phyloP scores from a whole-genome alignment of 495 filamentous ascomycete genomes.

The Aspergillus funiculosus region DNA sequence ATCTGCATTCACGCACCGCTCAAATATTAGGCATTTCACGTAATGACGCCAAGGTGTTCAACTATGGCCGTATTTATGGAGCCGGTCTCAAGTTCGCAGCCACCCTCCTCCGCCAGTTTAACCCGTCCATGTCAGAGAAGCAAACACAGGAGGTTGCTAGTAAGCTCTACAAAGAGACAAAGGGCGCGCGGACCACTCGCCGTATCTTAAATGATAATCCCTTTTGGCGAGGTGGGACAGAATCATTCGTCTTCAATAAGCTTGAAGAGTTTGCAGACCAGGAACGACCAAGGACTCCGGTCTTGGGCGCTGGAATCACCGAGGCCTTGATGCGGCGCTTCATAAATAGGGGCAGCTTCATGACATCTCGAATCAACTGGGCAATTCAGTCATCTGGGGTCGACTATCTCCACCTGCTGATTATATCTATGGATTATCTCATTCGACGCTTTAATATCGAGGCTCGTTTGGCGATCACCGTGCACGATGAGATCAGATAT shows the following conservation, averaged over 20 bases:
- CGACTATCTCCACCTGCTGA: conserved; percentile 93
- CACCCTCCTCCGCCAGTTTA: conserved; percentile 86
- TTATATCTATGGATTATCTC: conserved; percentile 92
- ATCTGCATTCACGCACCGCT: conserved; percentile 92
- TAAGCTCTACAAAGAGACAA: conserved; percentile 81
- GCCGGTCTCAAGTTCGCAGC: conserved; percentile 91
- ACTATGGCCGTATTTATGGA: conserved; percentile 97
- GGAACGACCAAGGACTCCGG: conserved; percentile 82
- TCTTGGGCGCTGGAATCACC: conserved; percentile 94
- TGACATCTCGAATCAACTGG: conserved; percentile 98
- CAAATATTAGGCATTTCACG: conserved; percentile 86
- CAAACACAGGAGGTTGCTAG: conserved; percentile 69
- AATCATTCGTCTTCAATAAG: conserved; percentile 96
- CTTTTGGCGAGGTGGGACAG: conserved; percentile 96
- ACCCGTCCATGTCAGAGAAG: conserved; percentile 69
- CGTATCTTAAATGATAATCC: conserved; percentile 61
- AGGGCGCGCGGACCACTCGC: conserved; percentile 71
- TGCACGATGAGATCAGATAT: conserved; percentile 97
- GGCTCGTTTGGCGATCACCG: conserved; percentile 84
- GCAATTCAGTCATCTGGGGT: conserved; percentile 96
- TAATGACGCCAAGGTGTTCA: conserved; percentile 96
- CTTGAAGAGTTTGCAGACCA: conserved; percentile 97
- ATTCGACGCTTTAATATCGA: conserved; percentile 77
- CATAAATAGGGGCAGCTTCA: conserved; percentile 83
- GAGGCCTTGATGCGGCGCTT: conserved; percentile 85